Base-by-base conservation (phyloP, 306 rosid species). In the Casuarina cunninghamiana region DNA sequence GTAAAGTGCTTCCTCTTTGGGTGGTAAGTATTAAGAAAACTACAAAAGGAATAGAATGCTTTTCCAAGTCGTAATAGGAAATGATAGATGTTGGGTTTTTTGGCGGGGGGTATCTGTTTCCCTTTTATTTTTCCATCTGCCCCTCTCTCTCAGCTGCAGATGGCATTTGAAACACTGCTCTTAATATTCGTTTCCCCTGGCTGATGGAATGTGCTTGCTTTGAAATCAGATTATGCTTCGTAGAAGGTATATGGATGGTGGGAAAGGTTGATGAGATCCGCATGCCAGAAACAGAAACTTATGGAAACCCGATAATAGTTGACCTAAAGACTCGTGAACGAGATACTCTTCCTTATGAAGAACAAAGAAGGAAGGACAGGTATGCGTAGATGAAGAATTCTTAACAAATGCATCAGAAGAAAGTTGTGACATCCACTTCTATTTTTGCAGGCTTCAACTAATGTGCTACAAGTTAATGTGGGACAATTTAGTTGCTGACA, bases 341-440 rank as follows among this genome's bases (percentile, higher is more conserved):
- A 76, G 84, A 86, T 62, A 79, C 88, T 5, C 90, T 89, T 82
- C 97, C 98, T 44, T 10, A 88, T 39, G 98, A 90, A 84, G 87
- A 97, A 42, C 97, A 92, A 67, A 76, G 61, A 81, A 86, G 98
- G 86, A 94, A 94, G 50, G 97, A 97, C 79, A 89, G 94, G 98
- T 92, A 78, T 74, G 82, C 38, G 37, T 49, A n/a, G 72, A 54
- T 51, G 66, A 32, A 61, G 50, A 44, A 53, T 55, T 66, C 57
- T 35, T 4, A 21, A 21, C 49, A 63, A 73, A 55, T 77, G 69
- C 43, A 21, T 79, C 53, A 74, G 32, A 26, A 69, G 74, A 79
- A 65, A 73, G 8, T 74, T 74, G 65, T 76, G 71, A 55, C 3
- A 26, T 50, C 66, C 45, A 21, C 49, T 4, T 49, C 12, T 55